A percentile compares a stretch with the other conserved stretches of the same genome.
These are phyloP conservation scores for Senna tora DNA, from an alignment of 306 rosid genomes.

Conservation along the genomic window DNA sequence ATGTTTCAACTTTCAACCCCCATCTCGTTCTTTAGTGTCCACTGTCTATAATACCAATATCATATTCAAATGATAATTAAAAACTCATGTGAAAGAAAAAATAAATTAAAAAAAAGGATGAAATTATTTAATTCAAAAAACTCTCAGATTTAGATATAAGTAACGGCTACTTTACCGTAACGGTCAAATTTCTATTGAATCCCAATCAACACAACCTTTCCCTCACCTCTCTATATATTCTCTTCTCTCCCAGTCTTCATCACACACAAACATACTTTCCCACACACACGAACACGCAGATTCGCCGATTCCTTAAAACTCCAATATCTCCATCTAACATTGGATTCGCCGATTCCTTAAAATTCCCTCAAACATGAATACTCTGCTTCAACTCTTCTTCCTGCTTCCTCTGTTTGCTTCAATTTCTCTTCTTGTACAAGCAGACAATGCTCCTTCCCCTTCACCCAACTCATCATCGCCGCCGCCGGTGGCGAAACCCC, in stretches of 20 bases:
- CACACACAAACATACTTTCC: not conserved
- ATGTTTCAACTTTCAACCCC: too few relatives aligned
- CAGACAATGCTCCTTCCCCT: constrained; percentile 69
- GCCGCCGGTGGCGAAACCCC: constrained; percentile 35
- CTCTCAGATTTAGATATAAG: not conserved
- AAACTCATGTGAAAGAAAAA: too few relatives aligned
- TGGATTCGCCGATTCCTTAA: constrained; percentile 7
- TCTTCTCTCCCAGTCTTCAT: constrained; percentile 7
- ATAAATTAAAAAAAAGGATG: not conserved
- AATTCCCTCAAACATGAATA: constrained; percentile 37
- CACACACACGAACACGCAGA: not conserved
- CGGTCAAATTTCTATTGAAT: constrained; percentile 55
- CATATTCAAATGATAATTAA: too few relatives aligned
- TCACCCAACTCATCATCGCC: constrained; percentile 54
- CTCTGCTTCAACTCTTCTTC: constrained; percentile 34
- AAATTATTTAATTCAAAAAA: too few relatives aligned
- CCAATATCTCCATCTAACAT: not conserved
- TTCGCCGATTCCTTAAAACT: constrained; percentile 13
- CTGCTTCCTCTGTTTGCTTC: constrained; percentile 40
- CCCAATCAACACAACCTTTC: not conserved
- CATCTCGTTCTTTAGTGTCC: too few relatives aligned
- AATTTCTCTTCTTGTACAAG: constrained; percentile 31
- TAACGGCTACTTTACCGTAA: constrained; percentile 78
- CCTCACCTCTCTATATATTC: constrained; percentile 38
- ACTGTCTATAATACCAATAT: too few relatives aligned